A percentile compares a stretch with the other conserved stretches of the same genome.
Evolutionary conservation across 345 rosid genomes (phyloP).

Genomic region (Camelina hispida): DNA sequence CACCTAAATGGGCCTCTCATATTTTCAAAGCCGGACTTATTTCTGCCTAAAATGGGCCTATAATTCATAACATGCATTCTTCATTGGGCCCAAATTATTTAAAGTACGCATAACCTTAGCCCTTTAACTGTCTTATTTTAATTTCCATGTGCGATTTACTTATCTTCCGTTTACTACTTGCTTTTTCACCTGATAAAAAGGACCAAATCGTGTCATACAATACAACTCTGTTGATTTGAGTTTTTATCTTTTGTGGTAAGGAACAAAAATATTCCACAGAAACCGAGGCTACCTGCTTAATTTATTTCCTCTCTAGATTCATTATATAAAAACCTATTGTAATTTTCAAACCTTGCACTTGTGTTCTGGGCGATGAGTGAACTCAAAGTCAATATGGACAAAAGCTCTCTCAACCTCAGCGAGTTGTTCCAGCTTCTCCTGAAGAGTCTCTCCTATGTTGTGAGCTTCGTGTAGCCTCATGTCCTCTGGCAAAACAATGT

Average conservation of each 20-base stretch:
- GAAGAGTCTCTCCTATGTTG: slow-evolving; percentile 81
- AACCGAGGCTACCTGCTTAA: background rate
- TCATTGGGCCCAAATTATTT: background rate
- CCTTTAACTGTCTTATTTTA: background rate
- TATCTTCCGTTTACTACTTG: background rate
- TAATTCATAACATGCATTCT: background rate
- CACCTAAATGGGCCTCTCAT: background rate
- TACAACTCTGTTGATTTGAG: no score
- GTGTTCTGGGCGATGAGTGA: slow-evolving; percentile 78
- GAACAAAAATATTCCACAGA: background rate
- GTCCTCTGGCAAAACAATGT: slow-evolving; percentile 75
- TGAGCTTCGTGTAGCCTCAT: slow-evolving; percentile 73
- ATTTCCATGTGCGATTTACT: background rate
- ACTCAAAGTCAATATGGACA: slow-evolving; percentile 87
- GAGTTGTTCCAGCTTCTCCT: slow-evolving; percentile 81
- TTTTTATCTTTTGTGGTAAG: no score
- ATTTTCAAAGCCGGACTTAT: background rate
- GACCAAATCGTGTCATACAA: no score
- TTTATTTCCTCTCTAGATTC: background rate
- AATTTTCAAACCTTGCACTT: slow-evolving; percentile 46
- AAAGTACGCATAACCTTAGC: background rate
- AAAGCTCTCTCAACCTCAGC: slow-evolving; percentile 88
- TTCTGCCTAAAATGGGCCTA: background rate
- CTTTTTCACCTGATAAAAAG: background rate
- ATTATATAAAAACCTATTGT: background rate